Evolutionary conservation across 73 alveolate genomes (phyloP).

Genomic region (Durusdinium trenchii): DNA sequence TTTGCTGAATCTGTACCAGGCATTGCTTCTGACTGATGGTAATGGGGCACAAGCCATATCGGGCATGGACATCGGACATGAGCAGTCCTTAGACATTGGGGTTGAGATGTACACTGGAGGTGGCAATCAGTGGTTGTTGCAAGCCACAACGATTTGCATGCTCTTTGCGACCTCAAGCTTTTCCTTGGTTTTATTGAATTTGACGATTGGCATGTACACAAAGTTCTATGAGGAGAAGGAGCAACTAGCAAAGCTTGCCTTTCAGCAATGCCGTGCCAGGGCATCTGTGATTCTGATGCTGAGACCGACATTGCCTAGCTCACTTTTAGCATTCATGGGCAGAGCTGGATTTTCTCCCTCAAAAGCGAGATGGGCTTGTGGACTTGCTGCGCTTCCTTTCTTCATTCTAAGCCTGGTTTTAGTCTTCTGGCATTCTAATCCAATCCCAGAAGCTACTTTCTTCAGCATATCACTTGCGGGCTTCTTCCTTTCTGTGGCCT

Average conservation of each 20-base stretch:
- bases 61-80: slow-evolving; percentile 89
- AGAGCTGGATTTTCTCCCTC: not conserved
- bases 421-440: not conserved
- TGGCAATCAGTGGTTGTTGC: slow-evolving; percentile 48
- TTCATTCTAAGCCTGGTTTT: not conserved
- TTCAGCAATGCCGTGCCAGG: slow-evolving; percentile 92
- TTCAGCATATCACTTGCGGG: slow-evolving; percentile 7
- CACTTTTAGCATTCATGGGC: not conserved
- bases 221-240: slow-evolving; percentile 86
- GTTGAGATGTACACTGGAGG: slow-evolving; percentile 93
- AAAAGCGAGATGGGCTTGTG: not conserved
- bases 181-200: slow-evolving; percentile 67
- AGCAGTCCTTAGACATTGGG: slow-evolving; percentile 72
- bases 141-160: slow-evolving; percentile 45
- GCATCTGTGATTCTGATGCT: not conserved
- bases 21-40: slow-evolving; percentile 69
- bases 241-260: slow-evolving; percentile 63
- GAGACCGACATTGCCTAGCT: slow-evolving; percentile 16
- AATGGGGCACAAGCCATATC: slow-evolving; percentile 81
- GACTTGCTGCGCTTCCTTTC: slow-evolving; percentile 37
- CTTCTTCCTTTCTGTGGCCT: not conserved
- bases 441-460: not conserved
- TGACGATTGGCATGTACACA: slow-evolving; percentile 92
- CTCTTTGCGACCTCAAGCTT: slow-evolving; percentile 72
- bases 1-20: slow-evolving; percentile 68